phyloP scores from a whole-genome alignment of 805 yeast species.

The Candida montana region DNA sequence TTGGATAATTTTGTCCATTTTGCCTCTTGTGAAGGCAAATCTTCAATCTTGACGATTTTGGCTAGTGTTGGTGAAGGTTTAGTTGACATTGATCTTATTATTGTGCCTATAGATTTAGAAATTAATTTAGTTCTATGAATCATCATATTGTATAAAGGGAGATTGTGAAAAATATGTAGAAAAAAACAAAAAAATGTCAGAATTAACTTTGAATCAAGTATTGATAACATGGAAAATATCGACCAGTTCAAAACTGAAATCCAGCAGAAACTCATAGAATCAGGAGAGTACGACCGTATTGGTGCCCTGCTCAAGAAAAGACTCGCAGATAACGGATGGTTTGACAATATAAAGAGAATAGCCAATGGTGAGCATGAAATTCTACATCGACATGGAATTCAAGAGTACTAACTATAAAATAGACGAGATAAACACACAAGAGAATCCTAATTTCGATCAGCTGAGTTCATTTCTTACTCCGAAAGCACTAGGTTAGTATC shows the following conservation, averaged over 20 bases:
- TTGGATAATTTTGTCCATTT: conserved; percentile 65
- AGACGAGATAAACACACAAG: conserved; percentile 36
- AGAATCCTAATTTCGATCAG: conserved; percentile 45
- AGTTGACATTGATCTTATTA: conserved; percentile 10
- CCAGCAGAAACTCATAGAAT: conserved; percentile 61
- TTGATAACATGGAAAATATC: conserved; percentile 6
- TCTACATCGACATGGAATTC: too few relatives aligned
- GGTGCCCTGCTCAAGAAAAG: conserved; percentile 56
- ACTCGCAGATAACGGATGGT: conserved; percentile 81
- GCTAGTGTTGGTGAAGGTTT: conserved; percentile 35
- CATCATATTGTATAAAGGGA: neutral
- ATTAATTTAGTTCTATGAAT: neutral
- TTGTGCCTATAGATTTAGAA: too few relatives aligned
- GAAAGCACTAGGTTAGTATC: conserved; percentile 50
- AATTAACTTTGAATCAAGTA: too few relatives aligned
- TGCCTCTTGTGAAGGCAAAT: conserved; percentile 40
- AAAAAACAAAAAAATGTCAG: neutral
- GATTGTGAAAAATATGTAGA: neutral
- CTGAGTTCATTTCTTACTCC: conserved; percentile 52
- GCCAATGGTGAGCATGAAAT: conserved; percentile 52
- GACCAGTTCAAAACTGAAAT: conserved; percentile 48
- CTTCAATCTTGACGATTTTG: conserved; percentile 25
- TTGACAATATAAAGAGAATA: conserved; percentile 59
- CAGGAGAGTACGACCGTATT: conserved; percentile 77
- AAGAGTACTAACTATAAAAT: conserved; percentile 1